Evolutionary conservation across 306 rosid species (phyloP).

Genomic region (Fragaria ananassa): DNA sequence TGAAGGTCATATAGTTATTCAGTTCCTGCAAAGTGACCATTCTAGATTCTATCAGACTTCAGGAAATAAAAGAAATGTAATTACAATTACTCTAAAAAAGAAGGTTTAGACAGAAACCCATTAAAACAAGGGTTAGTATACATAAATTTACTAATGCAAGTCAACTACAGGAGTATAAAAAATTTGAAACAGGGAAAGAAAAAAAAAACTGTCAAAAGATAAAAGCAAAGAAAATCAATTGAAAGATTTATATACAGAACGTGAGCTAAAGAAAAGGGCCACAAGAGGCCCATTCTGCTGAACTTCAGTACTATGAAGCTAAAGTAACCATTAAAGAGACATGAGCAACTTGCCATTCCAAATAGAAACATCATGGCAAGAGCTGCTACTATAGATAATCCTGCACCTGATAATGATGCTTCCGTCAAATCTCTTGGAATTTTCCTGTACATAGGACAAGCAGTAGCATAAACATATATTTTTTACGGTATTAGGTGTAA

Average conservation of each 20-base stretch:
- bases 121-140: not conserved
- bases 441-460: slow-evolving; percentile 56
- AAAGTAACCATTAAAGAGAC: slow-evolving; percentile 5
- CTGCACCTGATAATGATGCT: slow-evolving; percentile 93
- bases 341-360: slow-evolving; percentile 76
- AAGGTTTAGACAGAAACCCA: not conserved
- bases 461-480: not conserved
- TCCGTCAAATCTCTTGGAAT: slow-evolving; percentile 98
- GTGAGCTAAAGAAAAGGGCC: not conserved
- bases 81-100: not conserved
- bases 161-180: not conserved
- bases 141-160: not conserved
- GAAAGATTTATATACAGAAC: not conserved
- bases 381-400: slow-evolving; percentile 86
- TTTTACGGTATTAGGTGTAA: not conserved
- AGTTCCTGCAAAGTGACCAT: slow-evolving; percentile 62
- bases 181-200: not conserved
- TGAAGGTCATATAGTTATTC: slow-evolving; percentile 69
- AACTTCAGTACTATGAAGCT: not conserved
- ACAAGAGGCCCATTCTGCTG: not conserved
- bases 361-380: slow-evolving; percentile 78
- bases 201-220: no score
- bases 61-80: not conserved
- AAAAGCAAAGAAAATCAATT: not conserved
- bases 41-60: slow-evolving; percentile 7